Percentiles rank a stretch among this genome's conserved stretches.
Conservation (phyloP, 2,329 filamentous ascomycete genomes). For the Talaromyces atroroseus region DNA sequence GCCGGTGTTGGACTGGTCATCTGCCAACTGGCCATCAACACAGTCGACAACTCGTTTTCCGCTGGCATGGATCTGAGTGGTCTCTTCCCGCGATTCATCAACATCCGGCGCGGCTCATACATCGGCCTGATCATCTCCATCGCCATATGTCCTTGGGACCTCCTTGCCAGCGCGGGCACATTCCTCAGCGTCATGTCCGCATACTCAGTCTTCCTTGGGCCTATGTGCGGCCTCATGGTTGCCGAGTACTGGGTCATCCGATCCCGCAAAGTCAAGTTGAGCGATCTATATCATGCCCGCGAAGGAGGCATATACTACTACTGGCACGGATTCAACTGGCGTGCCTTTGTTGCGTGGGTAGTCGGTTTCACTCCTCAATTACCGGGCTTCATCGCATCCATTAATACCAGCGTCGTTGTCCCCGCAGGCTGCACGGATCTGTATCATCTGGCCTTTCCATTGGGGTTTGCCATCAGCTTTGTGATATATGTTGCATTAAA, state of each 20-base stretch:
- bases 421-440: slow-evolving; percentile 4
- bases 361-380: slow-evolving; percentile 4
- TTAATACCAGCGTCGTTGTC: background rate
- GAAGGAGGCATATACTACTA: slow-evolving; percentile 1
- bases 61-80: background rate
- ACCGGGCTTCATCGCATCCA: background rate
- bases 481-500: background rate
- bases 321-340: slow-evolving; percentile 4
- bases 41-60: background rate
- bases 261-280: background rate
- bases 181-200: background rate
- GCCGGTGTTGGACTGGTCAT: background rate
- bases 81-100: background rate
- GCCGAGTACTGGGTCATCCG: background rate
- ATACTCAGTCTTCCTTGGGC: background rate
- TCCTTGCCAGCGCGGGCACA: background rate
- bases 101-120: background rate
- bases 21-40: slow-evolving; percentile 3
- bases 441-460: slow-evolving; percentile 3
- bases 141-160: background rate
- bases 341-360: slow-evolving; percentile 4
- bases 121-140: background rate
- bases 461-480: background rate
- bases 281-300: slow-evolving; percentile 2
- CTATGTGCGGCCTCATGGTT: slow-evolving; percentile 2